Base-by-base conservation (phyloP, 1,284 basidiomycete genomes). In the Hemileia vastatrix region DNA sequence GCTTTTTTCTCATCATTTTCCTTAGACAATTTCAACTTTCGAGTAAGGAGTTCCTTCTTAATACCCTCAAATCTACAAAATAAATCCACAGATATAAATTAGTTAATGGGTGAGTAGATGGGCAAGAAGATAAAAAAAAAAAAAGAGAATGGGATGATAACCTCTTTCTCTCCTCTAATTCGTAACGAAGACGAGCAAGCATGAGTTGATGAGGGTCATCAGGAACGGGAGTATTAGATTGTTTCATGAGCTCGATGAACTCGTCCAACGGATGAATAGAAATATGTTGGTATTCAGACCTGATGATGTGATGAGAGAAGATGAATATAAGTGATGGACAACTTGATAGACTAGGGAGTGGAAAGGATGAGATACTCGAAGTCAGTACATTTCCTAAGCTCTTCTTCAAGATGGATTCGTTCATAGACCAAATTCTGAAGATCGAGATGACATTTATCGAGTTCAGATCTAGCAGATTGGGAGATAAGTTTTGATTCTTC, bases 1-100 rank as follows among this genome's bases (percentile, higher is more conserved):
- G 59, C 51, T 54, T 61, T 61, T 43, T 61, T 61, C 32, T 61
- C 59, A 33, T 61, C 59, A 31, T 61, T 61, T 15, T 61, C 59
- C 19, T 61, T 61, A 1, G 59, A 61, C 6, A 61, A 32, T 21
- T 61, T 61, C n/a, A 61, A 53, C 32, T 61, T 61, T 6, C 51
- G 36, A 44, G 54, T 51, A 1, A 61, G 36, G 5, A 61, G 45
- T 49, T 61, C 59, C 45, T 61, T 61, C 33, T 61, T 61, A 40
- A 54, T 52, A 8, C 33, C 59, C 43, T 61, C 59, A 47, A 61
- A 61, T 15, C 59, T 54, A n/a, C 6, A 13, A 36, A 21, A 45
- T 4, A 19, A 49, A 45, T n/a, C 1, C n/a, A 1, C 44, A n/a
- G 4, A n/a, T 18, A 21, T 45, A n/a, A 45, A 15, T n/a, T n/a